Conservation (phyloP, 2,329 filamentous ascomycete genomes). For the Niveomyces coronatus region DNA sequence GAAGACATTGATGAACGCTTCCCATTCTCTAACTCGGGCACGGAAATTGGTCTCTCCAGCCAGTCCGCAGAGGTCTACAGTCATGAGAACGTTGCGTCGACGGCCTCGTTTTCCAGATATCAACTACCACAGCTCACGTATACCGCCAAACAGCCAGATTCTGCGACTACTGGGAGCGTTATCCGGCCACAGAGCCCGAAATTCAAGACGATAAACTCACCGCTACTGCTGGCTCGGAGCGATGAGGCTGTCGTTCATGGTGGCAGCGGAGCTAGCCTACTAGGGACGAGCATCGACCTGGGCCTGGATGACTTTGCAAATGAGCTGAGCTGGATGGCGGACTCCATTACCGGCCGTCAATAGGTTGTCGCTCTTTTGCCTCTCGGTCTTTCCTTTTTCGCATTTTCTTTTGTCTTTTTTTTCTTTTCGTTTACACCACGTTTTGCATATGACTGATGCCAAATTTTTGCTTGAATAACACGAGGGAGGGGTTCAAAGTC, state of each 20-base stretch:
- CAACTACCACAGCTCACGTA: slow-evolving; percentile 1
- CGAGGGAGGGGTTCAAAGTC: too few species aligned
- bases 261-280: background rate
- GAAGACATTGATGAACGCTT: slow-evolving; percentile 1
- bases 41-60: background rate
- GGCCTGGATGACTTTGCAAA: slow-evolving; percentile 30
- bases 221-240: slow-evolving; percentile 16
- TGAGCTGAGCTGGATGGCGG: slow-evolving; percentile 44
- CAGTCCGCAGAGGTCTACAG: background rate
- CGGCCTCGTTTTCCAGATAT: slow-evolving; percentile 4
- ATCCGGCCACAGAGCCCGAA: background rate
- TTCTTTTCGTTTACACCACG: background rate
- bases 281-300: slow-evolving; percentile 24
- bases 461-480: slow-evolving; percentile 4
- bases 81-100: background rate
- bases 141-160: background rate
- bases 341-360: slow-evolving; percentile 24
- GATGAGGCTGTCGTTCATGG: slow-evolving; percentile 10
- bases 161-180: background rate
- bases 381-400: background rate
- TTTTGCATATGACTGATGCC: slow-evolving; percentile 7
- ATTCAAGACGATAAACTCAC: slow-evolving; percentile 16
- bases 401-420: background rate
- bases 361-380: background rate
- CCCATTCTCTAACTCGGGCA: background rate